Percentiles rank a stretch among this genome's conserved stretches.
Conservation (phyloP, 2,329 filamentous ascomycete genomes). For the Fusarium caatingaense region DNA sequence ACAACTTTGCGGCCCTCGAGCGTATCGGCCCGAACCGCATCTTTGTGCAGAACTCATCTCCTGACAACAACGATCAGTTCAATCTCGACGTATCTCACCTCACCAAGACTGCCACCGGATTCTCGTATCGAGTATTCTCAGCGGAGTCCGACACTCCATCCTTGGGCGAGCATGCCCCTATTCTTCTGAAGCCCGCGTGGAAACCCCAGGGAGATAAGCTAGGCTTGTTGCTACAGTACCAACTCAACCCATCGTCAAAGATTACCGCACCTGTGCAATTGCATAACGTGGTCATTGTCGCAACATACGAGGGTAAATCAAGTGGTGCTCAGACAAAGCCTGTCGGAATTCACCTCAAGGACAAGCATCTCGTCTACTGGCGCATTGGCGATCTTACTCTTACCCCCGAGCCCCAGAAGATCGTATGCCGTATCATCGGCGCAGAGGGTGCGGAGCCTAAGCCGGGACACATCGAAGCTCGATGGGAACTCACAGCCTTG, state of each 20-base stretch:
- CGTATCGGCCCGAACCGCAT: conserved; percentile 94
- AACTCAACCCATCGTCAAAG: conserved; percentile 77
- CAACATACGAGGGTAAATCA: conserved; percentile 76
- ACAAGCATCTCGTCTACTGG: conserved; percentile 84
- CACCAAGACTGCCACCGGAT: conserved; percentile 80
- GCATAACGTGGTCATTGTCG: conserved; percentile 80
- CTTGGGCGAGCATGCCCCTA: conserved; percentile 71
- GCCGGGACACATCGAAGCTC: conserved; percentile 82
- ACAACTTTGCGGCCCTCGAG: conserved; percentile 89
- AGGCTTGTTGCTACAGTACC: conserved; percentile 87
- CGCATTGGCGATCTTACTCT: conserved; percentile 79
- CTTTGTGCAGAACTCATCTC: conserved; percentile 77
- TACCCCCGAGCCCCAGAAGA: conserved; percentile 74
- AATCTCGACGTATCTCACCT: conserved; percentile 78
- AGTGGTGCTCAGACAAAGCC: conserved; percentile 81
- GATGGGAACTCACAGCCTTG: conserved; percentile 73
- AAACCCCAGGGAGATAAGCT: conserved; percentile 86
- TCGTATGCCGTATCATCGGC: conserved; percentile 82
- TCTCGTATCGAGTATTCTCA: conserved; percentile 90
- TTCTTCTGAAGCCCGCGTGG: conserved; percentile 81
- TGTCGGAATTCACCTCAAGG: conserved; percentile 80
- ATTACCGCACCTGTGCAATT: conserved; percentile 57
- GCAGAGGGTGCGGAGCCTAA: conserved; percentile 77
- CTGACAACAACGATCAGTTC: conserved; percentile 82
- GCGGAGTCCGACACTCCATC: conserved; percentile 64